Conservation (phyloP, 108 stramenopile genomes). For the Cafeteria roenbergensis region DNA sequence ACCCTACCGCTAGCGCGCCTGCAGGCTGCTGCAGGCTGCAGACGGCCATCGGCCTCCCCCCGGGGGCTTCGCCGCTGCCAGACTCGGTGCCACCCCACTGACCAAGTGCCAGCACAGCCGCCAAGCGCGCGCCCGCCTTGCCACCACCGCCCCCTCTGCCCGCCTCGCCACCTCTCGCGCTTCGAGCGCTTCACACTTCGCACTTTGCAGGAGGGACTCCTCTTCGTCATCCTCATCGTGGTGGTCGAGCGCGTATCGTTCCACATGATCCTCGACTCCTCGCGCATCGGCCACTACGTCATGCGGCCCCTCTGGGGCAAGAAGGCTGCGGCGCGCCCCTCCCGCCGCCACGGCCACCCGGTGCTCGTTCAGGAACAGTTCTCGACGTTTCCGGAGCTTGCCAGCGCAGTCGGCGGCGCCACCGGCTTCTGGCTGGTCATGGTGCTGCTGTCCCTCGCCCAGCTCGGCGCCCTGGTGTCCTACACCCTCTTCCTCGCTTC, state of each 20-base stretch:
- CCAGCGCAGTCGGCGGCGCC: not conserved
- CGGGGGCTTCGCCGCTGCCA: no score
- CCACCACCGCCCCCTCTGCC: no score
- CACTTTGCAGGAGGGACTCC: not conserved
- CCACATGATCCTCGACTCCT: no score
- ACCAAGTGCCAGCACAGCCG: no score
- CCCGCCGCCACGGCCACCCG: no score
- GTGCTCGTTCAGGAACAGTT: not conserved
- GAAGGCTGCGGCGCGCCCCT: not conserved
- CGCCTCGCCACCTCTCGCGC: no score
- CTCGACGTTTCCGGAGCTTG: not conserved
- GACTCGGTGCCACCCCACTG: no score
- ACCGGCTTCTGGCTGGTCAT: not conserved
- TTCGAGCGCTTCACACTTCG: no score
- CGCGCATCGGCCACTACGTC: not conserved
- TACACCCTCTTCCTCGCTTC: not conserved
- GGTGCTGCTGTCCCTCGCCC: not conserved
- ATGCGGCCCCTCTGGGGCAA: not conserved
- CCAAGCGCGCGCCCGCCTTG: no score
- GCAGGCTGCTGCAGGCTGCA: no score
- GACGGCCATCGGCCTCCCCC: no score
- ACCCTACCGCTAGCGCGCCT: no score
- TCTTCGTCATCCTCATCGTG: not conserved
- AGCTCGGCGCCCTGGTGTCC: not conserved
- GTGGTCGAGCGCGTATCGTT: not conserved